These are phyloP conservation scores for Conticribra guillardii DNA, from an alignment of 108 stramenopile genomes.

Conservation along the genomic window DNA sequence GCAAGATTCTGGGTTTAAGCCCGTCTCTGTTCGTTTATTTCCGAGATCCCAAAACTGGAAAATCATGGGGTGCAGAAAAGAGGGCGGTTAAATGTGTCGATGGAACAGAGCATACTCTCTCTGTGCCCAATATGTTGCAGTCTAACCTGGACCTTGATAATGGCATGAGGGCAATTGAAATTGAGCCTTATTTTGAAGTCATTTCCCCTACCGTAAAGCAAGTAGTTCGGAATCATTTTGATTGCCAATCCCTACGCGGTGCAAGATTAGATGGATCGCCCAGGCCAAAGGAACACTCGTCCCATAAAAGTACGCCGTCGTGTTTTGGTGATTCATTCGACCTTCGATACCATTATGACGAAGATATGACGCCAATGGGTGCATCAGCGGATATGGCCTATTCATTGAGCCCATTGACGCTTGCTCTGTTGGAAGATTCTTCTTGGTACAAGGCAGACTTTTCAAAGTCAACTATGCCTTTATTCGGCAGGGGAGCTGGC, in stretches of 20 bases:
- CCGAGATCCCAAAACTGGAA: constrained; percentile 75
- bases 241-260: constrained; percentile 44
- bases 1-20: constrained; percentile 74
- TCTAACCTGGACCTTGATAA: constrained; percentile 24
- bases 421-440: constrained; percentile 53
- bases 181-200: constrained; percentile 40
- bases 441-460: constrained; percentile 72
- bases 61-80: constrained; percentile 33
- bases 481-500: constrained; percentile 53
- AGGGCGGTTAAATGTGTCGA: constrained; percentile 45
- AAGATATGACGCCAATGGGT: constrained; percentile 25
- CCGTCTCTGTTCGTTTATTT: constrained; percentile 73
- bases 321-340: constrained; percentile 70
- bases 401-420: constrained; percentile 47
- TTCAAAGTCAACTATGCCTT: constrained; percentile 28
- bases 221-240: constrained; percentile 55
- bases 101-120: constrained; percentile 26
- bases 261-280: constrained; percentile 42
- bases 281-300: too few species aligned
- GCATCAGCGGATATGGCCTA: constrained; percentile 41
- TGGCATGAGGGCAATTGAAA: not conserved
- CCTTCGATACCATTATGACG: constrained; percentile 49
- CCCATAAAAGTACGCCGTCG: constrained; percentile 8
- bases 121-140: constrained; percentile 40
- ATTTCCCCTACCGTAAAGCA: constrained; percentile 46